A percentile compares a stretch with the other conserved stretches of the same genome.
Conservation (phyloP, 2,329 filamentous ascomycete genomes). For the Scedosporium aurantiacum region DNA sequence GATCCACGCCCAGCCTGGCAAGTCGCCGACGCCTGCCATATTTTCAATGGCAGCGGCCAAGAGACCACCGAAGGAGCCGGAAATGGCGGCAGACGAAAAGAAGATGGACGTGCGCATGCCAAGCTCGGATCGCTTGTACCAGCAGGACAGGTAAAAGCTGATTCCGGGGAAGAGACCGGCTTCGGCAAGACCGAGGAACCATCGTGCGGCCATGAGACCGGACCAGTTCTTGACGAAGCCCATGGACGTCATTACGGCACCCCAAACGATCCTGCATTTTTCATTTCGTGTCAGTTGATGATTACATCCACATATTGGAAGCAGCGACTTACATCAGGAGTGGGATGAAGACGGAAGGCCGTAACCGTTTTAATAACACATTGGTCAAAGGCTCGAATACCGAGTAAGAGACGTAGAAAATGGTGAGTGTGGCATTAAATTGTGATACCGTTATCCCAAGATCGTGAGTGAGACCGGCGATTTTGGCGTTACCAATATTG, state of each 20-base stretch:
- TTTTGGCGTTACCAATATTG: conserved; percentile 44
- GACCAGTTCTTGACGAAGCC: conserved; percentile 32
- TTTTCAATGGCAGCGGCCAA: conserved; percentile 57
- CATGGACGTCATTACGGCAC: conserved; percentile 36
- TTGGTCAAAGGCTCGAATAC: conserved; percentile 56
- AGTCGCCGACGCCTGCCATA: conserved; percentile 49
- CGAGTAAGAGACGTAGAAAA: conserved; percentile 63
- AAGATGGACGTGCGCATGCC: conserved; percentile 66
- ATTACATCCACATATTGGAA: conserved; percentile 8
- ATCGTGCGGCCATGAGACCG: conserved; percentile 36
- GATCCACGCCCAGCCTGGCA: conserved; percentile 48
- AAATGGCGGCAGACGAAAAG: conserved; percentile 68
- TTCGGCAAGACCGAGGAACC: conserved; percentile 55
- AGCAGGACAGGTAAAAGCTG: conserved; percentile 61
- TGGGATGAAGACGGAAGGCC: conserved; percentile 53
- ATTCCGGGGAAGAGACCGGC: conserved; percentile 56
- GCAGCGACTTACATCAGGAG: conserved; percentile 38
- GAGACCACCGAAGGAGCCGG: conserved; percentile 62
- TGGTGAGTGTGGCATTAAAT: conserved; percentile 48
- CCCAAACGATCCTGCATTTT: conserved; percentile 49
- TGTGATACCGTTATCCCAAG: conserved; percentile 26
- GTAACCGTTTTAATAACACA: conserved; percentile 50
- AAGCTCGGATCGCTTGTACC: conserved; percentile 68
- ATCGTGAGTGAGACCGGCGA: conserved; percentile 38
- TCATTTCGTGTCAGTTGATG: neutral